A percentile compares a stretch with the other conserved stretches of the same genome.
Conservation (phyloP, 371 early-diverging fungal species). For the Thermomucor indicae-seudaticae region DNA sequence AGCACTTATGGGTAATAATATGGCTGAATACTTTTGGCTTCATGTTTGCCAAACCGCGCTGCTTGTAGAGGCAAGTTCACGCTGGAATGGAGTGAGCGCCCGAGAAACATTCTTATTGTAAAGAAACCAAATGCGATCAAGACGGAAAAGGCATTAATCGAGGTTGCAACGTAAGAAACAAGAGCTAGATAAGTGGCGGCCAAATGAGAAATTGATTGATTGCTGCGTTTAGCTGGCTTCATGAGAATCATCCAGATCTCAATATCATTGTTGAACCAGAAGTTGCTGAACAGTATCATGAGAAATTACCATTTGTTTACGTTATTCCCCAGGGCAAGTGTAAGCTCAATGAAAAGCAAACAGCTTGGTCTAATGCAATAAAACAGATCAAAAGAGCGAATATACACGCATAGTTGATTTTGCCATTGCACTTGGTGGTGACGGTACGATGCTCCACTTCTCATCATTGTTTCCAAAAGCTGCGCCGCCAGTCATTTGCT, state of each 20-base stretch:
- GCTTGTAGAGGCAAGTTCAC: conserved; percentile 46
- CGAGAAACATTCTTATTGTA: conserved; percentile 71
- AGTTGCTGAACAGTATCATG: conserved; percentile 51
- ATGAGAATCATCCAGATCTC: conserved; percentile 46
- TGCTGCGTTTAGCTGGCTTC: conserved; percentile 57
- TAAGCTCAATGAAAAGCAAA: background rate
- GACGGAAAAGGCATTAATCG: conserved; percentile 63
- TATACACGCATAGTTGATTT: conserved; percentile 71
- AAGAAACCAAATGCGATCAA: conserved; percentile 71
- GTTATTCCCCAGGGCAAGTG: conserved; percentile 47
- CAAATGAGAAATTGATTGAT: background rate
- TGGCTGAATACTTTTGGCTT: background rate
- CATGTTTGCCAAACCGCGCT: background rate
- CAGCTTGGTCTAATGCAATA: background rate
- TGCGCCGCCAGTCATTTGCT: conserved; percentile 88
- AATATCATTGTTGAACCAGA: conserved; percentile 70
- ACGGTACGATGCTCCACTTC: conserved; percentile 92
- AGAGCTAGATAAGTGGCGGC: background rate
- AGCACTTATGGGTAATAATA: conserved; percentile 54
- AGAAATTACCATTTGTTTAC: conserved; percentile 54
- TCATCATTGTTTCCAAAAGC: conserved; percentile 77
- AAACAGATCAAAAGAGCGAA: conserved; percentile 30
- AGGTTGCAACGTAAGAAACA: conserved; percentile 53
- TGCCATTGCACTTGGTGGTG: conserved; percentile 93
- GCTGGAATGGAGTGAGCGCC: conserved; percentile 62